These are phyloP conservation scores for Aspergillus jensenii DNA, from an alignment of 2,329 filamentous ascomycete species.

Conservation along the genomic window DNA sequence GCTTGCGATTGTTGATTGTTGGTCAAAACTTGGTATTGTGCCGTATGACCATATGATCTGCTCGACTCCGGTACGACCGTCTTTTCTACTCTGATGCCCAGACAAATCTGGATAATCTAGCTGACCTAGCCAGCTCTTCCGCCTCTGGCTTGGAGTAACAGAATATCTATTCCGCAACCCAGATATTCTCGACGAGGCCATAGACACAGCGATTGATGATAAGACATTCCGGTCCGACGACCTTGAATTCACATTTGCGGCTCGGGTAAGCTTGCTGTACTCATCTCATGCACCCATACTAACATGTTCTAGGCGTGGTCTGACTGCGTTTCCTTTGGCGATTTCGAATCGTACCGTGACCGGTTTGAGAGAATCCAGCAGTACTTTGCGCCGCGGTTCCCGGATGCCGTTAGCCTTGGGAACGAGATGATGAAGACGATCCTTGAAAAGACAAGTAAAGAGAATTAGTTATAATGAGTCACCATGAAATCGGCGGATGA, in stretches of 20 bases:
- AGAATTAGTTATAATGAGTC: slow-evolving; percentile 5
- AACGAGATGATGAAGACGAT: slow-evolving; percentile 98
- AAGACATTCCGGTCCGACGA: slow-evolving; percentile 93
- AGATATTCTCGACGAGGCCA: slow-evolving; percentile 75
- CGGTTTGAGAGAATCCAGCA: slow-evolving; percentile 85
- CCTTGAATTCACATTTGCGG: slow-evolving; percentile 96
- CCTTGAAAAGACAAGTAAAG: slow-evolving; percentile 66
- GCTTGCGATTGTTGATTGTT: slow-evolving; percentile 97
- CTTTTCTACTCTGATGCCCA: background rate
- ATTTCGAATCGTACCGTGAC: slow-evolving; percentile 90
- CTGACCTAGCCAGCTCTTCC: slow-evolving; percentile 64
- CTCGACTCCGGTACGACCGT: slow-evolving; percentile 71
- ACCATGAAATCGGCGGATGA: too few relatives aligned
- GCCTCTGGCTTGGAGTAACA: slow-evolving; percentile 94
- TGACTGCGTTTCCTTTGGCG: slow-evolving; percentile 84
- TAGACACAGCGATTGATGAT: slow-evolving; percentile 84
- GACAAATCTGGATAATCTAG: background rate
- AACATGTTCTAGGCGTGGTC: slow-evolving; percentile 70
- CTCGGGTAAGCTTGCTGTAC: slow-evolving; percentile 54
- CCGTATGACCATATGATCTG: slow-evolving; percentile 99
- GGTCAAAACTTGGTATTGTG: slow-evolving; percentile 88
- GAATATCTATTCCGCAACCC: slow-evolving; percentile 90
- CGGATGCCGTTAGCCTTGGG: slow-evolving; percentile 80
- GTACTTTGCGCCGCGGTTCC: slow-evolving; percentile 89
- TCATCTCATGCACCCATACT: background rate